Base-by-base conservation (phyloP, 352 stramenopile genomes). In the Aphanomyces stellatus region DNA sequence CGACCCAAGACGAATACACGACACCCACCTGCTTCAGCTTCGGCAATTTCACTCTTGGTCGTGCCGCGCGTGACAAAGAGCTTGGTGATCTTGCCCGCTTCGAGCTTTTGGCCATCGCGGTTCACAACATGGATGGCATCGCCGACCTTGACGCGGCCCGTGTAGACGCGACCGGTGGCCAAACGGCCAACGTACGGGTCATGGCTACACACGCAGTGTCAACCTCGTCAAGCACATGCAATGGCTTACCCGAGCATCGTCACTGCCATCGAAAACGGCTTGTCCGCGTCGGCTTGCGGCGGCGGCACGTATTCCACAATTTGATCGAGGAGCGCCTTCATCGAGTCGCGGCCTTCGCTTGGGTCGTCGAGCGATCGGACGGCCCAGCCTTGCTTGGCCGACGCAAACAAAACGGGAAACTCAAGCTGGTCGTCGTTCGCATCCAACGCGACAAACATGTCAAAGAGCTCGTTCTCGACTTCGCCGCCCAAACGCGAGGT, bases 161-260 rank as follows among this genome's bases (percentile, higher is more conserved):
- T 91, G 59, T 95, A 85, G 62, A 99, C 95, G 53, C 96, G 87
- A 6, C 96, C 97, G 53, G 98, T 99, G 49, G 95, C 96, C 41
- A 99, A 88, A 67, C 87, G 87, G 13, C 97, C 97, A 65, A 99
- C 98, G 82, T 99, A 99, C 68, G 96, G 80, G 78, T 99, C 97
- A 85, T 98, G 79, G 87, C 93, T 85, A 96, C 91, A 17, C 43
- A 41, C 2, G 28, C 28, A 42, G 1, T 25, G 5, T 4, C 10
- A n/a, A n/a, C 13, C 3, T 3, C 7, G 30, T 1, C 10, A 35
- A 25, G 5, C 27, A 30, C 4, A 51, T n/a, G 15, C 42, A 22
- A 27, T 11, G 11, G 64, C 76, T 51, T 71, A 87, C 76, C 85
- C 81, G 69, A 94, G 90, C 85, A 99, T 99, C 28, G 91, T 97